Evolutionary conservation across 148 eudicot species (phyloP).

Genomic region (Mesembryanthemum crystallinum): DNA sequence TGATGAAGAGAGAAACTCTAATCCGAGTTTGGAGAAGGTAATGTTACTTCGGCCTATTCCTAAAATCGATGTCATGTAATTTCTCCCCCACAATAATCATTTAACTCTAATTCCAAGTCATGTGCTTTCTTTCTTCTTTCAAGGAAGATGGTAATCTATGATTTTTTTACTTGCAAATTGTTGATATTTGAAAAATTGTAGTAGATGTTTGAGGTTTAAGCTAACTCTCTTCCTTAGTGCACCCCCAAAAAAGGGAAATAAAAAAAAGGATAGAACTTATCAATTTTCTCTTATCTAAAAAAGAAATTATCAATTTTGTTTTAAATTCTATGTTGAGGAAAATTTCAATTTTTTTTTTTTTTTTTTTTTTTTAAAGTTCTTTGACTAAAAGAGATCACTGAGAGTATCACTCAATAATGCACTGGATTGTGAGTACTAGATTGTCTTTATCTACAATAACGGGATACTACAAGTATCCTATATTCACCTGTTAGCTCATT

Average conservation of each 20-base stretch:
- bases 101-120: background rate
- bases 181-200: background rate
- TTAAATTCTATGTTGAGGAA: too few species aligned
- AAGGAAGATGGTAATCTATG: background rate
- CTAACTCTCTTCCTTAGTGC: background rate
- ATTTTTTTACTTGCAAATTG: background rate
- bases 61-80: background rate
- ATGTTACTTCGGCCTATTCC: background rate
- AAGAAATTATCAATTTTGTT: background rate
- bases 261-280: background rate
- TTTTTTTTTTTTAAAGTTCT: background rate
- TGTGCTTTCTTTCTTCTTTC: background rate
- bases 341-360: too few species aligned
- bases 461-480: background rate
- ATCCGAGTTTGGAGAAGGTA: slow-evolving; percentile 93
- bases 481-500: background rate
- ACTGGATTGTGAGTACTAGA: background rate
- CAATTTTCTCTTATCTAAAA: background rate
- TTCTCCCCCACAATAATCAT: background rate
- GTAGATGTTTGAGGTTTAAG: background rate
- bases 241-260: background rate
- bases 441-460: background rate
- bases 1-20: slow-evolving; percentile 87
- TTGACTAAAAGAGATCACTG: background rate
- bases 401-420: background rate